Base-by-base conservation (phyloP, 768 basidiomycete species). In the Boletus subparvulus region DNA sequence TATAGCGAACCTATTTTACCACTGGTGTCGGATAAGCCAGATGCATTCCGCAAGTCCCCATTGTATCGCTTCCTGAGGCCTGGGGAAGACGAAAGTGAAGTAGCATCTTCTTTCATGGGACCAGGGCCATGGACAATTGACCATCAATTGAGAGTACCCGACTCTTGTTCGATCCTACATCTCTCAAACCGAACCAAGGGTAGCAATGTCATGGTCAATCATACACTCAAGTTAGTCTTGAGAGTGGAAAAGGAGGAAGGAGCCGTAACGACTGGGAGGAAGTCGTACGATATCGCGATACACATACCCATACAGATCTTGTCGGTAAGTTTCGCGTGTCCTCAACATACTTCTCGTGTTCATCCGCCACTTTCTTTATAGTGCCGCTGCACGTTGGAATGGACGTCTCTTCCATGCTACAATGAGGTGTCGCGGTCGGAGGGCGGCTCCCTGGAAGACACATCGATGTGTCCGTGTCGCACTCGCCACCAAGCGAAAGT, bases 81-180 rank as follows among this genome's bases (percentile, higher is more conserved):
- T 3, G 79, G 79, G 26, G 77, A 79, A 44, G 80, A 85, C 61
- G 64, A 80, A 30, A 82, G 81, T 0, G 84, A 87, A 50, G 69
- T 80, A 47, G 83, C 80, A 30, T 83, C 87, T 21, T 77, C 66
- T 43, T 73, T 83, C 58, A 86, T 86, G 85, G 88, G 88, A 30
- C 83, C 84, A 3, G 95, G 96, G 0, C 95, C 96, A 13, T 98
- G 95, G 95, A 78, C 80, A 10, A 81, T 98, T 57, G 83, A 85
- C 54, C 80, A 83, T 51, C 77, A 83, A 32, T 67, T 98, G 43
- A 78, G 79, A 43, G 77, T 98, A 2, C 94, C 95, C 0, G 73
- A 72, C 16, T 80, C 84, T 2, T 90, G 87, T 63, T 68, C 68
- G 21, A 68, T 74, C 48, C 72, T 98, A 47, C 84, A 83, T 64